Base-by-base conservation (phyloP, 371 early-diverging fungal genomes). In the Saksenaea vasiformis region DNA sequence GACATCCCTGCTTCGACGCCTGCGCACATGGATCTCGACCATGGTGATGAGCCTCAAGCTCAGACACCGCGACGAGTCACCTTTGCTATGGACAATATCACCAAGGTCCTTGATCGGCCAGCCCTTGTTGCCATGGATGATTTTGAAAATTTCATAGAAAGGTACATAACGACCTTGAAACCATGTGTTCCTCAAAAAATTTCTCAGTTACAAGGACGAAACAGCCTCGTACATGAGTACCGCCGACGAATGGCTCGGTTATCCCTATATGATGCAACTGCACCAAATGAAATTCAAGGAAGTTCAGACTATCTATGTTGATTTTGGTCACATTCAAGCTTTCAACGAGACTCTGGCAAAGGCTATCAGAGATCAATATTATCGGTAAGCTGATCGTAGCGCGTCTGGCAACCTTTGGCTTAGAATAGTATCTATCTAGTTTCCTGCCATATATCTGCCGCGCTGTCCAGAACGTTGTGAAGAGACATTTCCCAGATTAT, bases 361-460 rank as follows among this genome's bases (percentile, higher is more conserved):
- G 39, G 87, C 91, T 38, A 75, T 94, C 22, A 73, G 74, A 28
- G 84, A 87, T 51, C 89, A 95, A 73, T 94, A 90, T 65, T 89
- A 91, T 75, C 84, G 95, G 86, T 91, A 78, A 62, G 63, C 14
- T 10, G 2, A 7, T 8, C 17, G 13, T 17, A 3, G 22, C 17
- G 27, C 27, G 31, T 28, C 0, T 28, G 54, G 24, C 26, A 11
- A 24, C 28, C 28, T 13, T 31, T 55, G 47, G 13, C 53, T 36
- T 28, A 41, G 14, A 34, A 22, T 44, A 11, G 9, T 28, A 38
- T 3, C 0, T 11, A 39, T n/a, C 3, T 47, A 92, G 94, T 66
- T 86, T 95, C 76, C 90, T 92, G 63, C 91, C 95, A 13, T 96
- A 90, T 61, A 82, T 98, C 69, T 82, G 90, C 22, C 87, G 87